Conservation (phyloP, 345 rosid genomes). For the Hibiscus trionum region DNA sequence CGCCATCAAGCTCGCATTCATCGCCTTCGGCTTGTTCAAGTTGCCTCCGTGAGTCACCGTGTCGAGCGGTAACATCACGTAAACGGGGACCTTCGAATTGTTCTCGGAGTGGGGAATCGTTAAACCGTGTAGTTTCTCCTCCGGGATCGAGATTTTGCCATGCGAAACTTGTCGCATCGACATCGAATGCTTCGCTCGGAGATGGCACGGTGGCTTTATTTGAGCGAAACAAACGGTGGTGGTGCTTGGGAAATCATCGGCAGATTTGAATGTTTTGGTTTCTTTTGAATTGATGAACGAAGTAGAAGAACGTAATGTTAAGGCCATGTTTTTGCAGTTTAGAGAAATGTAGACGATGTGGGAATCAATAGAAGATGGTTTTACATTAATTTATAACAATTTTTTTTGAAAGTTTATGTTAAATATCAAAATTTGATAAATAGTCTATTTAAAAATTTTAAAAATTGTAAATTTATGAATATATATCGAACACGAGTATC, state of each 20-base stretch:
- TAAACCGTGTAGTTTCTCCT: conserved; percentile 48
- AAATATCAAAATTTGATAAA: too few species aligned
- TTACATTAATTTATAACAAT: conserved; percentile 33
- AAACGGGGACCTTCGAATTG: conserved; percentile 65
- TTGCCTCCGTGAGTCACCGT: conserved; percentile 58
- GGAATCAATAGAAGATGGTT: conserved; percentile 20
- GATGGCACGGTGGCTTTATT: conserved; percentile 39
- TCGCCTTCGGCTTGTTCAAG: conserved; percentile 72
- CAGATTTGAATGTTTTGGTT: conserved; percentile 38
- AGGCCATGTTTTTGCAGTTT: conserved; percentile 35
- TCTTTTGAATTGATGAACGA: conserved; percentile 59
- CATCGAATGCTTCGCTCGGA: conserved; percentile 30
- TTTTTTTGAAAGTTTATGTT: background rate
- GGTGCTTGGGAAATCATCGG: conserved; percentile 32
- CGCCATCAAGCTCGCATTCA: conserved; percentile 93
- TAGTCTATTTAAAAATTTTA: too few species aligned
- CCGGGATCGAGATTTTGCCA: conserved; percentile 30
- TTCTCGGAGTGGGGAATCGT: conserved; percentile 31
- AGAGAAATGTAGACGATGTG: conserved; percentile 12
- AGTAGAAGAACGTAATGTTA: conserved; percentile 57
- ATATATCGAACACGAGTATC: too few species aligned
- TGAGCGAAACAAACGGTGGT: conserved; percentile 38
- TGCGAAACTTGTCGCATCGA: conserved; percentile 23
- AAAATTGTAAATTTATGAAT: too few species aligned
- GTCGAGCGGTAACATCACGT: conserved; percentile 89